phyloP scores from a whole-genome alignment of 768 basidiomycete species.

The Russula brevipes region DNA sequence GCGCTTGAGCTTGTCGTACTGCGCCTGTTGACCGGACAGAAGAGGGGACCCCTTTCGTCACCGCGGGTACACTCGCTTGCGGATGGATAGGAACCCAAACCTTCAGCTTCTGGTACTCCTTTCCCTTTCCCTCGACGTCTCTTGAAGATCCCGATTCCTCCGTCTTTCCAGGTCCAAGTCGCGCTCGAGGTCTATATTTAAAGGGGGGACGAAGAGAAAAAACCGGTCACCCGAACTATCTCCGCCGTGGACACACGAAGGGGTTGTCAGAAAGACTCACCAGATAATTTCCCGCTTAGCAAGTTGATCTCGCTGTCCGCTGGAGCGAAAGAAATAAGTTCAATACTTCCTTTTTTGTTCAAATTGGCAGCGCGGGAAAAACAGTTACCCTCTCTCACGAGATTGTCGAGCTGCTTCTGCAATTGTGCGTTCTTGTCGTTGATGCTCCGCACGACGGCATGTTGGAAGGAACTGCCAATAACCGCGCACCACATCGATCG shows the following conservation, averaged over 20 bases:
- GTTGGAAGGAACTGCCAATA: slow-evolving; percentile 64
- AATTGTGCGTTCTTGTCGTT: slow-evolving; percentile 79
- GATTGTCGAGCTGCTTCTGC: slow-evolving; percentile 82
- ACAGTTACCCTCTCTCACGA: slow-evolving; percentile 68
- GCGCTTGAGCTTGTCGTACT: slow-evolving; percentile 79
- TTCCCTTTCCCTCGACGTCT: slow-evolving; percentile 72
- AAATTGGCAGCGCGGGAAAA: neutral
- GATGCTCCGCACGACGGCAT: slow-evolving; percentile 72
- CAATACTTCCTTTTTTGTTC: neutral
- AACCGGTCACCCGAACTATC: slow-evolving; percentile 36
- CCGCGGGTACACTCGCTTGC: neutral
- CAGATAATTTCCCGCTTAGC: slow-evolving; percentile 61
- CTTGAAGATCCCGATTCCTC: slow-evolving; percentile 68
- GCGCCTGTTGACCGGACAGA: slow-evolving; percentile 40
- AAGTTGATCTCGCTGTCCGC: slow-evolving; percentile 75
- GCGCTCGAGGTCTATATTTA: slow-evolving; percentile 62
- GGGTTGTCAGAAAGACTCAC: slow-evolving; percentile 33
- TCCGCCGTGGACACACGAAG: neutral
- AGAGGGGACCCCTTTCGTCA: neutral
- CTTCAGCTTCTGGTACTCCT: slow-evolving; percentile 85
- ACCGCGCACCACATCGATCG: neutral
- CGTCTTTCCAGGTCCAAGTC: slow-evolving; percentile 77
- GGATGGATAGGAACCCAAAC: slow-evolving; percentile 32
- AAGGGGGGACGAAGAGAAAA: no score
- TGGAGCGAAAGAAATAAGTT: slow-evolving; percentile 28